Conservation (phyloP, 1,284 basidiomycete species). For the Moesziomyces aphidis region DNA sequence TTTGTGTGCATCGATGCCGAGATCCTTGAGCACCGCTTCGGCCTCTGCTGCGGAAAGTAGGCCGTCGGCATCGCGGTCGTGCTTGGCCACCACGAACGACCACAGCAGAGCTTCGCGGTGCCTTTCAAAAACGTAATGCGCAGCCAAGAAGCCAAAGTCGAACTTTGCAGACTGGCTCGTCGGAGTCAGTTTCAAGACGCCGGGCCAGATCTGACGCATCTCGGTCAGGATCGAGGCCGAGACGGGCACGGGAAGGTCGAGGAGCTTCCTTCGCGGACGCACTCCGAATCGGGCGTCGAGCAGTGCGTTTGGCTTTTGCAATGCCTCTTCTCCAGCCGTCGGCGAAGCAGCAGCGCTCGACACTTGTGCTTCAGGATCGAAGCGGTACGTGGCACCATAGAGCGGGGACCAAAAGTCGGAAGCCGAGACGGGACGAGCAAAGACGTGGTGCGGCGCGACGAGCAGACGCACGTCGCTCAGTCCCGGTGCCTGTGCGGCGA, state of each 20-base stretch:
- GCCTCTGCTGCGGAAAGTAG: constrained; percentile 12
- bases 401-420: constrained; percentile 39
- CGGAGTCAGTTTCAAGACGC: neutral
- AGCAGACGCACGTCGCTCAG: constrained; percentile 18
- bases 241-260: constrained; percentile 27
- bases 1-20: constrained; percentile 2
- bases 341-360: neutral
- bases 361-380: neutral
- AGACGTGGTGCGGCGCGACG: constrained; percentile 27
- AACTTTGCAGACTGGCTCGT: neutral
- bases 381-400: constrained; percentile 23
- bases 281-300: constrained; percentile 18
- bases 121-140: constrained; percentile 26
- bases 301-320: constrained; percentile 11
- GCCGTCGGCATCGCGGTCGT: constrained; percentile 30
- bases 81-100: constrained; percentile 37
- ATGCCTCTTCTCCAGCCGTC: neutral
- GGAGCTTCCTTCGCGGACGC: constrained; percentile 13
- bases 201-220: constrained; percentile 16
- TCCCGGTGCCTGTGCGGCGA: constrained; percentile 9
- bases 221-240: constrained; percentile 10
- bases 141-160: constrained; percentile 17
- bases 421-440: constrained; percentile 17
- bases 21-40: constrained; percentile 17
- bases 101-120: constrained; percentile 34